Evolutionary conservation across 768 basidiomycete genomes (phyloP), one percentile per base, ranked within the genome.

Genomic region (Pleurotus salmoneostramineus): DNA sequence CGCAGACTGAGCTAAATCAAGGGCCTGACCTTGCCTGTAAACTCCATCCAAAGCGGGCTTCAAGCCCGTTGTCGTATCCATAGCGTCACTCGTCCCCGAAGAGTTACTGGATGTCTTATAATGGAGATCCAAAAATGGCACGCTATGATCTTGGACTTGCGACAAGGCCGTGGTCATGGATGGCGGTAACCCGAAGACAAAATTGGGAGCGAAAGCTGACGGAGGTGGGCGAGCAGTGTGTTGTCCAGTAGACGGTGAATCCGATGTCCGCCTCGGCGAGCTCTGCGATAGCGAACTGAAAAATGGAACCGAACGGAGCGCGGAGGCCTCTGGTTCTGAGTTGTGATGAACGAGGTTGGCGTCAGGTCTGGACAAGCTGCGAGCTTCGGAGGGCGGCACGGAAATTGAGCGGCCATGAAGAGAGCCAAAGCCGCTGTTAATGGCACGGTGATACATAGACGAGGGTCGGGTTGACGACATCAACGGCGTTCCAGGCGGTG

Each of bases 61-160:
- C 63, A 34, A 40, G 11, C 63, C 62, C 44, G 56, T 44, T 50
- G 46, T 60, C 51, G 52, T 61, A 35, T 59, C 60, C 42, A 58
- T 59, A n/a, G 61, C 62, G 44, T 61, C 62, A 34, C 51, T 37
- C 15, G 48, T 52, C 14, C 48, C 51, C 27, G 50, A 51, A 11
- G 51, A 33, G 15, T 57, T 46, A 36, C 60, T 61, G 56, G 58
- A 56, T 17, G 74, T 74, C 59, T 85, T 85, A 66, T 89, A 89
- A 65, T 91, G 89, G 68, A 91, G 66, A 66, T 91, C 89, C 56
- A 91, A 75, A 70, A 88, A 91, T 2, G 87, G 83, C 1, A 89
- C 69, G 59, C 82, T 79, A 50, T 84, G 71, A 47, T 68, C 68
- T 31, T 56, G 5, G 61, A 58, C 32, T 58, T 60, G 15, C 15